phyloP scores from a whole-genome alignment of 2,329 filamentous ascomycete genomes.

The Fusarium oxysporum region DNA sequence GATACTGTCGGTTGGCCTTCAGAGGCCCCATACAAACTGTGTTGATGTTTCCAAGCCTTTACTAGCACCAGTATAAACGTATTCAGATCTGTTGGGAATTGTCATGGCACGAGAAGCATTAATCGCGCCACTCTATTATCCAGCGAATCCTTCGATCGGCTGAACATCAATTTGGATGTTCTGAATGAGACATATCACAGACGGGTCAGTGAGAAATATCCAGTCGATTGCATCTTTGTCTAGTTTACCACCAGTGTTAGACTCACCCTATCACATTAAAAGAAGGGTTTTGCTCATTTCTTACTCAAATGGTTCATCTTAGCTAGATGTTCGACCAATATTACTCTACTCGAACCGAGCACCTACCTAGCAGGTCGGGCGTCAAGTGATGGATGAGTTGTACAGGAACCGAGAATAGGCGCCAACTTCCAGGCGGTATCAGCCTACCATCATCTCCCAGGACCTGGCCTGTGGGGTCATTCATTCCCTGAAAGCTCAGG shows the following conservation, averaged over 20 bases:
- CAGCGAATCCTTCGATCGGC: neutral
- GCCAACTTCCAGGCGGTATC: neutral
- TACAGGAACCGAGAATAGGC: neutral
- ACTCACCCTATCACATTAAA: neutral
- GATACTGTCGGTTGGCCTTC: neutral
- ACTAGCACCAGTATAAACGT: neutral
- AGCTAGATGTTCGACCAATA: neutral
- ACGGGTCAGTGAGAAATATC: neutral
- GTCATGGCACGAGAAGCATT: neutral
- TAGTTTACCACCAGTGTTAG: neutral
- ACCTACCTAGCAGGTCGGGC: neutral
- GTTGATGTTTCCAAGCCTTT: neutral
- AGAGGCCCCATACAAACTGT: neutral
- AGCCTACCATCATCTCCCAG: neutral
- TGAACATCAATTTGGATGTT: neutral
- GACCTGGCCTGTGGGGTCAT: conserved; percentile 1
- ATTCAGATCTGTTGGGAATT: neutral
- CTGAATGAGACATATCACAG: neutral
- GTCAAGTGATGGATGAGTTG: neutral
- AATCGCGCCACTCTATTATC: conserved; percentile 10
- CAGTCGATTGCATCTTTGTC: neutral
- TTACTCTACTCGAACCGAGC: neutral
- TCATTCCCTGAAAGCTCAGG: conserved; percentile 24
- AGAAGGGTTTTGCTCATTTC: neutral
- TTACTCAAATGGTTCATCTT: neutral